Base-by-base conservation (phyloP, 2,329 filamentous ascomycete species). In the Phyllosticta citrichinensis region DNA sequence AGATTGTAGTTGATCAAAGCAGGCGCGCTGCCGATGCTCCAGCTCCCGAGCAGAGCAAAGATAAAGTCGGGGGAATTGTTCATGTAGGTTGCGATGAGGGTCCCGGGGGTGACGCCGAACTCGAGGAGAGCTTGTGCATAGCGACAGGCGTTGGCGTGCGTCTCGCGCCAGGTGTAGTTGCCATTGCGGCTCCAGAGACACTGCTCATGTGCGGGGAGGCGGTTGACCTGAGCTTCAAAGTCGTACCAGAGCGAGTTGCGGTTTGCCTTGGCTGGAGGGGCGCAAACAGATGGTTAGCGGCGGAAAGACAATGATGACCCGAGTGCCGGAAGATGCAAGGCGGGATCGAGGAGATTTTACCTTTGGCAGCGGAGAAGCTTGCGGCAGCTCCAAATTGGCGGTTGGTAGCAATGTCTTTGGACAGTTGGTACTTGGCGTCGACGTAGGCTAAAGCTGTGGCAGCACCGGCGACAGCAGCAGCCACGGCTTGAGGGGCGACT, bases 1-100 rank as follows among this genome's bases (percentile, higher is more conserved):
- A 91, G 75, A 68, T 89, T 86, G 69, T 87, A 83, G 69, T 91
- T 91, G 69, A 90, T 86, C 72, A 87, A 80, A 0, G 87, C 86
- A 0, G 87, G 87, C 0, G 84, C 85, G 14, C 83, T 83, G 3
- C 87, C 87, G 60, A 89, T 81, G 10, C 83, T 80, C 78, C 82
- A 82, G 57, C 30, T 79, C 63, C 64, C 76, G 77, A 60, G 74
- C 3, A 87, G 74, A 0, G 82, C 86, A 50, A 89, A 68, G 82
- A 87, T 66, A 65, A 89, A 88, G 61, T 89, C 85, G 0, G 84
- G 79, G 17, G 83, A 82, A 70, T 90, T 91, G 66, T 79, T 80
- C 70, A 89, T 81, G 71, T 86, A 88, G 62, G 89, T 77, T 2
- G 80, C 83, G 0, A 89, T 84, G 1, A 88, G 75, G 33, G 87